phyloP scores from a whole-genome alignment of 2,329 filamentous ascomycete genomes.

The Colletotrichum tanaceti region DNA sequence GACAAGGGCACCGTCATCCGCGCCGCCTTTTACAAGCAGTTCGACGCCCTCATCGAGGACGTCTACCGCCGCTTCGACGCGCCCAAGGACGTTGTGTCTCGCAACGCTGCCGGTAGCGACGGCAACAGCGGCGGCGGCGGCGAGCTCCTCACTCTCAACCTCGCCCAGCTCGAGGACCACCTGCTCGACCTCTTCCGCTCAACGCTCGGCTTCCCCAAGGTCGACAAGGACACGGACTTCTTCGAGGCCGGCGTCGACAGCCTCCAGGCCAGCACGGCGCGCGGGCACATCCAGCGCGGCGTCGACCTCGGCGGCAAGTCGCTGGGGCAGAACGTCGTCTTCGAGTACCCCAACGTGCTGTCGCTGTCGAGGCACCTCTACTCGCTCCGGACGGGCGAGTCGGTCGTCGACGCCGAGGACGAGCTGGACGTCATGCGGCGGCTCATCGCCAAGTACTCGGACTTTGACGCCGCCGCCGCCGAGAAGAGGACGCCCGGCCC shows the following conservation, averaged over 20 bases:
- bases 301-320: conserved; percentile 60
- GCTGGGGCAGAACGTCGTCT: conserved; percentile 68
- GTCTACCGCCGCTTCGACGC: conserved; percentile 46
- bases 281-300: conserved; percentile 62
- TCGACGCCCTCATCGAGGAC: conserved; percentile 39
- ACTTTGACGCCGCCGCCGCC: too few relatives aligned
- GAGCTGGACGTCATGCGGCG: conserved; percentile 49
- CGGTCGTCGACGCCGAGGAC: conserved; percentile 39
- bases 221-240: conserved; percentile 62
- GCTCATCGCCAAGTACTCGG: conserved; percentile 53
- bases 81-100: conserved; percentile 20
- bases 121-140: conserved; percentile 6
- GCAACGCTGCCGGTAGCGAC: conserved; percentile 38
- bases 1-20: conserved; percentile 47
- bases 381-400: conserved; percentile 42
- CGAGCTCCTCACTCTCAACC: conserved; percentile 41
- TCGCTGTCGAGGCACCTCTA: conserved; percentile 50
- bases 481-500: conserved; percentile 43
- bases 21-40: conserved; percentile 43
- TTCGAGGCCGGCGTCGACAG: conserved; percentile 69
- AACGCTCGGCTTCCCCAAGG: conserved; percentile 48
- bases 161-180: conserved; percentile 49
- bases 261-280: conserved; percentile 67
- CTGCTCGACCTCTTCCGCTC: conserved; percentile 48
- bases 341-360: conserved; percentile 60